Evolutionary conservation across 1,284 basidiomycete species (phyloP).

Genomic region (Ceratobasidium theobromae): DNA sequence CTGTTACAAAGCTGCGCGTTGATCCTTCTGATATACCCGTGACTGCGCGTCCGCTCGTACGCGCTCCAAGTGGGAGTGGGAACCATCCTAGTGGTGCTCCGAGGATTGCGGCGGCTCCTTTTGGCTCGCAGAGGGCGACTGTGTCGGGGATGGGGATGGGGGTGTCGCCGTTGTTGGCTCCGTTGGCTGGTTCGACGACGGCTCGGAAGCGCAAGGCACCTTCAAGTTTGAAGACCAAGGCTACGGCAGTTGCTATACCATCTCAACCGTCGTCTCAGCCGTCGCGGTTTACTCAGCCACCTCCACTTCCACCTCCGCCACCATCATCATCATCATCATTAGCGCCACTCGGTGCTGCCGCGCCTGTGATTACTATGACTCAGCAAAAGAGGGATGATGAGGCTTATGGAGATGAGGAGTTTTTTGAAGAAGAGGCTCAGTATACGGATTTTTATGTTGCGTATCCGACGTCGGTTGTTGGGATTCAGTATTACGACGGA

Average conservation of each 20-base stretch:
- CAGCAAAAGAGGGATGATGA: constrained; percentile 20
- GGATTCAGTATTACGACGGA: constrained; percentile 80
- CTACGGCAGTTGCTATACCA: not conserved
- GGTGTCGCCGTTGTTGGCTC: too few species aligned
- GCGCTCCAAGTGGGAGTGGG: constrained; percentile 36
- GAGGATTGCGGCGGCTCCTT: constrained; percentile 35
- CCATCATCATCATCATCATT: too few species aligned
- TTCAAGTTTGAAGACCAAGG: not conserved
- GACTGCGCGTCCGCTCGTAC: constrained; percentile 34
- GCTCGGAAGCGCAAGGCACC: constrained; percentile 11
- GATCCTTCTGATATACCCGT: constrained; percentile 55
- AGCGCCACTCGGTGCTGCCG: too few species aligned
- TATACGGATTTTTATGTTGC: constrained; percentile 60
- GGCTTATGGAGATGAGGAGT: constrained; percentile 46
- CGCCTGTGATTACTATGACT: constrained; percentile 11
- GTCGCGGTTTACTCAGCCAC: not conserved
- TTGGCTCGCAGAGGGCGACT: not conserved
- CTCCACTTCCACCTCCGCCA: not conserved
- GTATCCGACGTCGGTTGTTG: constrained; percentile 66
- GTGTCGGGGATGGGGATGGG: too few species aligned
- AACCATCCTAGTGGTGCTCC: constrained; percentile 35
- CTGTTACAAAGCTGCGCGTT: constrained; percentile 54
- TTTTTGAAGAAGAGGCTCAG: constrained; percentile 51
- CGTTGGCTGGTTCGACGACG: not conserved
- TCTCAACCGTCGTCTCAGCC: not conserved